A percentile compares a stretch with the other conserved stretches of the same genome.
Conservation (phyloP, 306 rosid species). For the Astragalus glycyphyllos region DNA sequence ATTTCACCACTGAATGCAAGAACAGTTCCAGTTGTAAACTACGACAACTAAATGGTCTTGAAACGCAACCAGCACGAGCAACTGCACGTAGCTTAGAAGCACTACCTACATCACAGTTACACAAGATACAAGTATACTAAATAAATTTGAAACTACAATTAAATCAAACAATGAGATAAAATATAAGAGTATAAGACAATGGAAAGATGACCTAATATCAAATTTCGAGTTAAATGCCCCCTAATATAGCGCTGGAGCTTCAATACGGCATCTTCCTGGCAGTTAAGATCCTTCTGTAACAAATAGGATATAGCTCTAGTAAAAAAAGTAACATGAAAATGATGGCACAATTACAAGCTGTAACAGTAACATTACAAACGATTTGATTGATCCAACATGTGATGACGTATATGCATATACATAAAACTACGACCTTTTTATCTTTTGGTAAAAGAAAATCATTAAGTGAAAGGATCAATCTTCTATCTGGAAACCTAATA, state of each 20-base stretch:
- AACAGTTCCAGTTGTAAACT: conserved; percentile 55
- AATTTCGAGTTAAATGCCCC: conserved; percentile 62
- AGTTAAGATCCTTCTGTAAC: conserved; percentile 39
- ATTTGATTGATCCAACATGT: not conserved
- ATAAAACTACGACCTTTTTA: not conserved
- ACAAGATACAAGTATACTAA: conserved; percentile 2
- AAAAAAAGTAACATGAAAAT: conserved; percentile 9
- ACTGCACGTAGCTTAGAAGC: conserved; percentile 50
- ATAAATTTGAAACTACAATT: conserved; percentile 14
- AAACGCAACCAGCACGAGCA: conserved; percentile 37
- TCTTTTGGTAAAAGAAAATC: not conserved
- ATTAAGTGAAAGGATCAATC: not conserved
- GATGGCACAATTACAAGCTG: not conserved
- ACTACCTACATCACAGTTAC: conserved; percentile 43
- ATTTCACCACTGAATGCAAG: conserved; percentile 63
- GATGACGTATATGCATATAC: not conserved
- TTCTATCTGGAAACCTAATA: not conserved
- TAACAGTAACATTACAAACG: not conserved
- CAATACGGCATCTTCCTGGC: conserved; percentile 54
- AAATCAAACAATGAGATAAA: conserved; percentile 17
- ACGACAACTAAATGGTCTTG: conserved; percentile 42
- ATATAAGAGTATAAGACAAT: conserved; percentile 8
- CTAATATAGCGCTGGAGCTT: conserved; percentile 67
- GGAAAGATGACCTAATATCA: conserved; percentile 60
- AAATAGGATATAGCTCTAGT: not conserved